Conservation (phyloP, 495 filamentous ascomycete genomes). For the Apodospora peruviana region DNA sequence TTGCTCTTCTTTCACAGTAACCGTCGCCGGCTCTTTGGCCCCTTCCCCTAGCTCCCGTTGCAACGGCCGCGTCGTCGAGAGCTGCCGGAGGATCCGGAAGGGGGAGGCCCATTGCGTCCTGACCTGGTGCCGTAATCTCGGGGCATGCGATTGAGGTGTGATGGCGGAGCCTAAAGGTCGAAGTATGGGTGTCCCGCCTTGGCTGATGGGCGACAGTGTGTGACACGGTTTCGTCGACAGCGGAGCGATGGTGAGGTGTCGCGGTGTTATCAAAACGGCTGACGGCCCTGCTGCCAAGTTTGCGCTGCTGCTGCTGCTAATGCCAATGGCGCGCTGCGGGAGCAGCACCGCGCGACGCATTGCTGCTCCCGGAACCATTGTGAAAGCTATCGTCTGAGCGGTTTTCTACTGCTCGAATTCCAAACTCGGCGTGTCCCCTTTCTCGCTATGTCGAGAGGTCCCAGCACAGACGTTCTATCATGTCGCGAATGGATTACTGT, state of each 20-base stretch:
- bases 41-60: slow-evolving; percentile 3
- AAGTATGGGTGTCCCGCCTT: slow-evolving; percentile 1
- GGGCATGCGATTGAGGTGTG: neutral
- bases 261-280: neutral
- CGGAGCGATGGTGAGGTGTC: neutral
- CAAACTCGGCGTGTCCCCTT: too few relatives aligned
- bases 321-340: slow-evolving; percentile 24
- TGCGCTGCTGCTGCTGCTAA: slow-evolving; percentile 1
- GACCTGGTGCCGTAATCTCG: neutral
- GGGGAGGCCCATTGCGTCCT: slow-evolving; percentile 18
- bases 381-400: slow-evolving; percentile 3
- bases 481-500: slow-evolving; percentile 14
- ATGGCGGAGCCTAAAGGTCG: slow-evolving; percentile 1
- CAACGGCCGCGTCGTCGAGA: slow-evolving; percentile 21
- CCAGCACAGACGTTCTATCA: slow-evolving; percentile 11
- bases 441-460: slow-evolving; percentile 15
- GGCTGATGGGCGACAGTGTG: slow-evolving; percentile 7
- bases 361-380: slow-evolving; percentile 31
- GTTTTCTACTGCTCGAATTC: too few relatives aligned
- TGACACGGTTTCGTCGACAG: slow-evolving; percentile 2
- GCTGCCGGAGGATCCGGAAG: slow-evolving; percentile 16
- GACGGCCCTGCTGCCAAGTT: neutral
- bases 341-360: slow-evolving; percentile 30
- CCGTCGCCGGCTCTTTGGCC: slow-evolving; percentile 3
- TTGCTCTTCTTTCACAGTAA: slow-evolving; percentile 6